These are phyloP conservation scores for Verticillium alfalfae DNA, from an alignment of 2,329 filamentous ascomycete species.

Conservation along the genomic window DNA sequence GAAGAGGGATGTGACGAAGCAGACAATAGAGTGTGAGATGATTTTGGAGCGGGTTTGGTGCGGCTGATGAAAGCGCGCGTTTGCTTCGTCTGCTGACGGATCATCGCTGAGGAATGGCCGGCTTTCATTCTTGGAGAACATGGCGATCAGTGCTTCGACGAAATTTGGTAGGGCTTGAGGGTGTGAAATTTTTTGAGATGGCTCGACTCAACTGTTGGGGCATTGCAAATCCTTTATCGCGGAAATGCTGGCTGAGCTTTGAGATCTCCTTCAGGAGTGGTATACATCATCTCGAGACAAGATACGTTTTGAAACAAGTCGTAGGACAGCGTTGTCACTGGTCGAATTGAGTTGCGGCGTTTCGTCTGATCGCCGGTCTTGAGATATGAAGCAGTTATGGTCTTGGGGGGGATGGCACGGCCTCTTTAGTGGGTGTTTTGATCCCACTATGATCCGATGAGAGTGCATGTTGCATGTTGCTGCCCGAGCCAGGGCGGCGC, in stretches of 20 bases:
- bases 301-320: background rate
- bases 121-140: constrained; percentile 2
- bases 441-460: background rate
- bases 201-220: background rate
- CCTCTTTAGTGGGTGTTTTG: background rate
- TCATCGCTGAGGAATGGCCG: constrained; percentile 1
- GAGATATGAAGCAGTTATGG: background rate
- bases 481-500: background rate
- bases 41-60: background rate
- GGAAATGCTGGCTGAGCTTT: background rate
- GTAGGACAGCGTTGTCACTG: background rate
- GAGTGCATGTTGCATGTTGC: background rate
- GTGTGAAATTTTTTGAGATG: background rate
- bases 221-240: background rate
- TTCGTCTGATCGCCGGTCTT: background rate
- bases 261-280: background rate
- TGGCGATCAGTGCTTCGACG: background rate
- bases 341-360: background rate
- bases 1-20: constrained; percentile 14
- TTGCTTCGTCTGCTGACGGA: background rate
- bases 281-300: background rate
- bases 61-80: background rate
- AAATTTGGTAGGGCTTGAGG: background rate
- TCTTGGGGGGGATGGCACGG: background rate
- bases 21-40: constrained; percentile 4